Evolutionary conservation across 352 stramenopile genomes (phyloP).

Genomic region (Peronospora belbahrii): DNA sequence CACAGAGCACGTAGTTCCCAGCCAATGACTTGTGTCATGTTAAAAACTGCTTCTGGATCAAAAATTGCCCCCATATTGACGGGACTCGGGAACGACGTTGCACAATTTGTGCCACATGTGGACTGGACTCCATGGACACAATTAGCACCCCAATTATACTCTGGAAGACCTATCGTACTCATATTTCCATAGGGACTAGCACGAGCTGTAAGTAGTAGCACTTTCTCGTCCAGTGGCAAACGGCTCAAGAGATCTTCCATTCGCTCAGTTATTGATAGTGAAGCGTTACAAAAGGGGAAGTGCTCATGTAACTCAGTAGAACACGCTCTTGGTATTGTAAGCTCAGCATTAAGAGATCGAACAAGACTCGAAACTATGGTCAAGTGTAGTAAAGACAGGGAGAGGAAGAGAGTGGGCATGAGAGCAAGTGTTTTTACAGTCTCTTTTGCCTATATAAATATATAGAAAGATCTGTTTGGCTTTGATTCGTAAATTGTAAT

Average conservation of each 20-base stretch:
- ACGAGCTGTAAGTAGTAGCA: constrained; percentile 57
- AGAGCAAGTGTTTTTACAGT: no score
- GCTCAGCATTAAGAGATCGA: no score
- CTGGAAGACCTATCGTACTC: constrained; percentile 68
- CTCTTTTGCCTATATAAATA: no score
- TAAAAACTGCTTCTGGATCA: constrained; percentile 62
- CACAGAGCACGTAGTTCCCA: constrained; percentile 73
- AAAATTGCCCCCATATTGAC: constrained; percentile 86
- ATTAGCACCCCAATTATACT: constrained; percentile 93
- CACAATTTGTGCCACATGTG: constrained; percentile 61
- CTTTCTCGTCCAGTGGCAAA: constrained; percentile 66
- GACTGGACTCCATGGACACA: constrained; percentile 89
- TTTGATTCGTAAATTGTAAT: no score
- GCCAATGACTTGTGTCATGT: constrained; percentile 86
- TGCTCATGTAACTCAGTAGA: constrained; percentile 16
- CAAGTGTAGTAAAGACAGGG: no score
- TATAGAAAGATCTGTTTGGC: no score
- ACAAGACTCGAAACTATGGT: no score
- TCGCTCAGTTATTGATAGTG: constrained; percentile 44
- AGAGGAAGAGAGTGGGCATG: no score
- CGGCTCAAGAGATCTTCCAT: constrained; percentile 69
- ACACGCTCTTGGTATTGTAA: constrained; percentile 62
- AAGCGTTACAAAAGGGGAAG: constrained; percentile 76
- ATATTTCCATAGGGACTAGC: constrained; percentile 68
- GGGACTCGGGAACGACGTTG: constrained; percentile 89